A percentile compares a stretch with the other conserved stretches of the same genome.
Conservation (phyloP, 2,329 filamentous ascomycete species). For the Claviceps sorghi region DNA sequence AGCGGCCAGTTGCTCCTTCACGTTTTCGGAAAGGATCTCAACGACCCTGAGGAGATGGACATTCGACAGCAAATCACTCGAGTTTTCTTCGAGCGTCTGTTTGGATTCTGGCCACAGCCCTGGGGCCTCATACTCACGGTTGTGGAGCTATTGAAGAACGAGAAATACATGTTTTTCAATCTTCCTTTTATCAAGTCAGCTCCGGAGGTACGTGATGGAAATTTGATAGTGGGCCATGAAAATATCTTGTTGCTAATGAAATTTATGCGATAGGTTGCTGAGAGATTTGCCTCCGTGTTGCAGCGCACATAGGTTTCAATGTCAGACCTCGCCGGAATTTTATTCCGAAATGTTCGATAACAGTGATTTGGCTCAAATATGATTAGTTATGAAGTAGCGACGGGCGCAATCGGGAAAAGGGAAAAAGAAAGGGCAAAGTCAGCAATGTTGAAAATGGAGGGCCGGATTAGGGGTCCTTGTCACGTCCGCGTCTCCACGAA, state of each 20-base stretch:
- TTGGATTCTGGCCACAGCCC: conserved; percentile 83
- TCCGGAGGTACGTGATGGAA: conserved; percentile 52
- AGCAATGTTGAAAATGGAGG: neutral
- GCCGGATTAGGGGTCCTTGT: neutral
- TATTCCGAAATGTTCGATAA: neutral
- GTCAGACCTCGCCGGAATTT: neutral
- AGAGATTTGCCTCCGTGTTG: conserved; percentile 21
- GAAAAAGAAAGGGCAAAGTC: neutral
- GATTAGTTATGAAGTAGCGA: neutral
- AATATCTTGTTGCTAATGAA: conserved; percentile 4
- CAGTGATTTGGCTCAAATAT: neutral
- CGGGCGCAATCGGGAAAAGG: neutral
- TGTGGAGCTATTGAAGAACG: conserved; percentile 81
- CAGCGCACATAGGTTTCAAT: conserved; percentile 17
- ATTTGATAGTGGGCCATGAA: neutral
- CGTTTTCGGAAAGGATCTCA: conserved; percentile 64
- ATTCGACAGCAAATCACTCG: conserved; percentile 85
- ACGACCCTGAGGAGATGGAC: conserved; percentile 60
- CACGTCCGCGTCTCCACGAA: neutral
- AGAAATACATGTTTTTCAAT: conserved; percentile 82
- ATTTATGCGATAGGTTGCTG: conserved; percentile 17
- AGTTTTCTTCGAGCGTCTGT: conserved; percentile 72
- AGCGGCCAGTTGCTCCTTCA: conserved; percentile 77
- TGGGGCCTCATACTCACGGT: conserved; percentile 88
- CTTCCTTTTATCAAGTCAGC: conserved; percentile 80